Evolutionary conservation across 495 filamentous ascomycete genomes (phyloP).

Genomic region (Margaritispora aquatica): DNA sequence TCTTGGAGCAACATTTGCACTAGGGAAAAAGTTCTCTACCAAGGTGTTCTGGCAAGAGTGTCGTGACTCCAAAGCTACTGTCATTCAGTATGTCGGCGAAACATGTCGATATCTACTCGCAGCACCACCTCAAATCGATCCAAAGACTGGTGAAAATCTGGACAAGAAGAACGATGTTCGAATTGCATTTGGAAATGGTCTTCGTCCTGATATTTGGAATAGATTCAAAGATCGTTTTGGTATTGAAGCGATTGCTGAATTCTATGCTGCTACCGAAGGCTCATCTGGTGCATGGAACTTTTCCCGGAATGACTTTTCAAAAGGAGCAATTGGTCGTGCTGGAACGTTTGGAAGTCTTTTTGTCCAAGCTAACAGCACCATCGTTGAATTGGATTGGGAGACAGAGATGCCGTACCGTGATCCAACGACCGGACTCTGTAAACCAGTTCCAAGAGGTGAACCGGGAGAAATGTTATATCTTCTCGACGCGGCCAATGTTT

Average conservation of each 20-base stretch:
- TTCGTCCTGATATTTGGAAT: slow-evolving; percentile 90
- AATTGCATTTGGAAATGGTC: slow-evolving; percentile 84
- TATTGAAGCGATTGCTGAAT: slow-evolving; percentile 75
- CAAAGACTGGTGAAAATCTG: slow-evolving; percentile 60
- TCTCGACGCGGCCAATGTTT: slow-evolving; percentile 60
- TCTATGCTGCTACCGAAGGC: slow-evolving; percentile 88
- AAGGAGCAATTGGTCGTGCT: slow-evolving; percentile 77
- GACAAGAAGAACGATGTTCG: slow-evolving; percentile 75
- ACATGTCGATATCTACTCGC: slow-evolving; percentile 86
- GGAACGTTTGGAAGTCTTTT: slow-evolving; percentile 56
- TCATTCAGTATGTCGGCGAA: slow-evolving; percentile 94
- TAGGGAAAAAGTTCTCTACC: slow-evolving; percentile 79
- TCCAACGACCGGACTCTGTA: slow-evolving; percentile 67
- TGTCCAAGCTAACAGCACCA: slow-evolving; percentile 39
- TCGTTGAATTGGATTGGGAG: slow-evolving; percentile 69
- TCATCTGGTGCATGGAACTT: slow-evolving; percentile 67
- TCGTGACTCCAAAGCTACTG: slow-evolving; percentile 62
- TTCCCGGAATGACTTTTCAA: slow-evolving; percentile 64
- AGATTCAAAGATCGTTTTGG: slow-evolving; percentile 82
- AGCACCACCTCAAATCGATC: slow-evolving; percentile 56
- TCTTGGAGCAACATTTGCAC: slow-evolving; percentile 56
- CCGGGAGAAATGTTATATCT: slow-evolving; percentile 76
- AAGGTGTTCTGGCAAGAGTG: slow-evolving; percentile 78
- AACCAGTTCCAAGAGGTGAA: slow-evolving; percentile 49
- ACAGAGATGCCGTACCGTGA: slow-evolving; percentile 66